Evolutionary conservation across 495 filamentous ascomycete species (phyloP).

Genomic region (Penicillium atrosanguineum): DNA sequence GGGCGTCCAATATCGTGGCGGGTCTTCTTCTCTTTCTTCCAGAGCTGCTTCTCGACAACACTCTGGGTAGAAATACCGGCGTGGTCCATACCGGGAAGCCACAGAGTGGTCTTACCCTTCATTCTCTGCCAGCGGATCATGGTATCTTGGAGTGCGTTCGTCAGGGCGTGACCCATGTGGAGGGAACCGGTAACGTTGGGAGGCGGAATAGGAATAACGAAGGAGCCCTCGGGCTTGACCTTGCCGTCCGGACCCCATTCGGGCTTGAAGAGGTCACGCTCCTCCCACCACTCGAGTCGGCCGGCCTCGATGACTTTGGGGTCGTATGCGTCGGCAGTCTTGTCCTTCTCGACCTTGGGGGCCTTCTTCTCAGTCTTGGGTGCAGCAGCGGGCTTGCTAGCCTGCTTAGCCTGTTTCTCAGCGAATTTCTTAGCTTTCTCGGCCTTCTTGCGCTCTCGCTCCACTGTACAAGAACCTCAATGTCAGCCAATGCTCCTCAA

Average conservation of each 20-base stretch:
- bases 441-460: slow-evolving; percentile 57
- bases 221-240: slow-evolving; percentile 64
- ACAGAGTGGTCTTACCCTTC: slow-evolving; percentile 66
- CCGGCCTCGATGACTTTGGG: slow-evolving; percentile 55
- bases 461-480: slow-evolving; percentile 33
- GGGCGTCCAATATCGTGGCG: slow-evolving; percentile 64
- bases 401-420: slow-evolving; percentile 55
- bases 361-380: slow-evolving; percentile 54
- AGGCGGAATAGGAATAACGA: slow-evolving; percentile 73
- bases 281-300: slow-evolving; percentile 61
- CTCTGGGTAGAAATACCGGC: slow-evolving; percentile 75
- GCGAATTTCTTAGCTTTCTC: slow-evolving; percentile 60
- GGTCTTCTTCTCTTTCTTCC: slow-evolving; percentile 62
- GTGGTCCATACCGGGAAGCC: slow-evolving; percentile 73
- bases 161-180: slow-evolving; percentile 70
- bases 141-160: slow-evolving; percentile 67
- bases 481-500: slow-evolving; percentile 17
- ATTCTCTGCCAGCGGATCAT: slow-evolving; percentile 70
- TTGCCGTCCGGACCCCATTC: slow-evolving; percentile 63
- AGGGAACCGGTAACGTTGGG: slow-evolving; percentile 75
- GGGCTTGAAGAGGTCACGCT: slow-evolving; percentile 69
- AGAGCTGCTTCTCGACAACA: slow-evolving; percentile 76
- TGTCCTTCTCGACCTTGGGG: slow-evolving; percentile 51
- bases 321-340: slow-evolving; percentile 55
- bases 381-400: slow-evolving; percentile 39